phyloP scores from a whole-genome alignment of 352 stramenopile species.

The Globisporangium nodosum region DNA sequence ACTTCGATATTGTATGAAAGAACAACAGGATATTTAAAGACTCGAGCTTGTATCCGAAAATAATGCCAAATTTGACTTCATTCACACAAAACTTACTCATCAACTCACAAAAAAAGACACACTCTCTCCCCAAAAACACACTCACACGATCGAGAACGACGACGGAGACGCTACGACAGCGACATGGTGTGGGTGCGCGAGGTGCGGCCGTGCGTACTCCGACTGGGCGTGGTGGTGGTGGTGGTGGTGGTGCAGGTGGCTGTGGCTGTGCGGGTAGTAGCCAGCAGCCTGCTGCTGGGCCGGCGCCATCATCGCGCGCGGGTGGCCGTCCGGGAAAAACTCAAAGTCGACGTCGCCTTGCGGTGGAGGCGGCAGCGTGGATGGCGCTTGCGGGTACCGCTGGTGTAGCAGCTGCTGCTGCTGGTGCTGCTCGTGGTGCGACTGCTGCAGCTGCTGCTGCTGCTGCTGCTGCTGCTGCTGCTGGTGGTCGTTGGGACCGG shows the following conservation, averaged over 20 bases:
- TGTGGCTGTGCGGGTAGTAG: not conserved
- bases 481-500: not conserved
- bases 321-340: constrained; percentile 17
- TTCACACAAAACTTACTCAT: too few relatives aligned
- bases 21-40: too few relatives aligned
- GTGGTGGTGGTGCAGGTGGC: constrained; percentile 5
- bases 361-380: constrained; percentile 13
- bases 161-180: not conserved
- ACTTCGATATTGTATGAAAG: too few relatives aligned
- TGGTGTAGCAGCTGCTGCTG: constrained; percentile 2
- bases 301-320: not conserved
- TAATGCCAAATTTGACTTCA: too few relatives aligned
- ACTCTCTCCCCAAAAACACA: not conserved
- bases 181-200: constrained; percentile 9
- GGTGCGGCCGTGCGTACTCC: constrained; percentile 13
- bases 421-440: constrained; percentile 11
- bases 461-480: constrained; percentile 15
- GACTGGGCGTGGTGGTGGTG: constrained; percentile 4
- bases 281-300: not conserved
- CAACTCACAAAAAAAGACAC: not conserved
- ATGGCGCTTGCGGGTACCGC: constrained; percentile 15
- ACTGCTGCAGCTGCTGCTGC: constrained; percentile 17
- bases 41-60: too few relatives aligned
- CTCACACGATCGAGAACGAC: constrained; percentile 11
- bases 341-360: constrained; percentile 22